A percentile compares a stretch with the other conserved stretches of the same genome.
Evolutionary conservation across 345 rosid species (phyloP).

Genomic region (Eucalyptus albens): DNA sequence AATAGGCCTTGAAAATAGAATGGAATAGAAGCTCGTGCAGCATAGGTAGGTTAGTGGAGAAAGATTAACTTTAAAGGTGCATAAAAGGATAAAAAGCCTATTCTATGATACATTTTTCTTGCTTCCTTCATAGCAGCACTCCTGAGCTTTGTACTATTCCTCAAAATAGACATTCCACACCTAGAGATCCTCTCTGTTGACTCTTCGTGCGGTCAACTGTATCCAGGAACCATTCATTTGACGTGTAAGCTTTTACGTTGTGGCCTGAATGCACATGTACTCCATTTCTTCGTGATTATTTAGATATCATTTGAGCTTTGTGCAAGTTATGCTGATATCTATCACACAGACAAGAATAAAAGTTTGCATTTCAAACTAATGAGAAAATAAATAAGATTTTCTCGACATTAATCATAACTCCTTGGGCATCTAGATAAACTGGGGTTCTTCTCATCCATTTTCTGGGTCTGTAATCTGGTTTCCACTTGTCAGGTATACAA

Average conservation of each 20-base stretch:
- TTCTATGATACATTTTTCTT: not conserved
- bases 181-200: not conserved
- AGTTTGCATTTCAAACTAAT: not conserved
- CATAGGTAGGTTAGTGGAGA: not conserved
- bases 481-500: constrained; percentile 30
- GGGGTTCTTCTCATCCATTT: not conserved
- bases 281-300: not conserved
- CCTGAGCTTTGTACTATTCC: not conserved
- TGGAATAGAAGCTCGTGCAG: not conserved
- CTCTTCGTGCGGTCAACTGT: not conserved
- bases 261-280: not conserved
- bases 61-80: not conserved
- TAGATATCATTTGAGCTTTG: not conserved
- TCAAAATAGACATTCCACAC: not conserved
- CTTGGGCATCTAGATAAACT: not conserved
- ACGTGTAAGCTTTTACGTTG: not conserved
- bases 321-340: not conserved
- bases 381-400: not conserved
- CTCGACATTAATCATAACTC: not conserved
- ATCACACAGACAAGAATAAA: not conserved
- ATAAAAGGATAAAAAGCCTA: not conserved
- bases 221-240: not conserved
- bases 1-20: not conserved
- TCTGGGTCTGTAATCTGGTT: not conserved
- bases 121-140: not conserved